Conservation (phyloP, 768 basidiomycete genomes). For the Serendipita vermifera region DNA sequence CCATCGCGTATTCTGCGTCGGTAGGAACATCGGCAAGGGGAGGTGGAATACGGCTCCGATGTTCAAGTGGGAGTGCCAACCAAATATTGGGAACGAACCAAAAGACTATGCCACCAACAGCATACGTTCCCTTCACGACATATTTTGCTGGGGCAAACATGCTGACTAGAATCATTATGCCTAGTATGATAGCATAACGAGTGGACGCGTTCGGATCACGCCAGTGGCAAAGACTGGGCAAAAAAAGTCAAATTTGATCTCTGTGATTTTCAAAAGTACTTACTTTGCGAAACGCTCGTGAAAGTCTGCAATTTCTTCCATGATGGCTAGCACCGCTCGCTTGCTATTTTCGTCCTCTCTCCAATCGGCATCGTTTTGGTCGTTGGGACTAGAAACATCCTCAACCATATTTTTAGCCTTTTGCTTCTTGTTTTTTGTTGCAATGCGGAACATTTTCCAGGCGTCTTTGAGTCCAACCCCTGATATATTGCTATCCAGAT, state of each 20-base stretch:
- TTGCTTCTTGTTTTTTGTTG: conserved; percentile 27
- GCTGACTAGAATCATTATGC: conserved; percentile 29
- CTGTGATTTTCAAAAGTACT: conserved; percentile 14
- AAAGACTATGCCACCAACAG: conserved; percentile 38
- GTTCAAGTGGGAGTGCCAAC: conserved; percentile 35
- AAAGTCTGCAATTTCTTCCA: conserved; percentile 43
- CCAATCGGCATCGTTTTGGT: conserved; percentile 24
- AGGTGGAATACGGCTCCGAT: conserved; percentile 35
- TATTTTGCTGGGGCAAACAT: conserved; percentile 38
- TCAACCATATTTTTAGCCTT: conserved; percentile 20
- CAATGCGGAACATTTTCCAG: conserved; percentile 38
- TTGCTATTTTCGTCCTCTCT: conserved; percentile 33
- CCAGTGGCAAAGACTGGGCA: conserved; percentile 52
- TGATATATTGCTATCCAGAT: conserved; percentile 34
- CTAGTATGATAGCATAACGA: conserved; percentile 31
- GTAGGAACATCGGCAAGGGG: conserved; percentile 44
- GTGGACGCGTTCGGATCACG: conserved; percentile 39
- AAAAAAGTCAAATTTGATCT: conserved; percentile 4
- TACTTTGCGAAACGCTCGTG: conserved; percentile 57
- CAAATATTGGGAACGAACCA: conserved; percentile 53
- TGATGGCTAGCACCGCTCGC: conserved; percentile 27
- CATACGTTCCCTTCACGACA: conserved; percentile 35
- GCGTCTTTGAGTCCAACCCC: conserved; percentile 36
- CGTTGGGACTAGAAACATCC: conserved; percentile 23
- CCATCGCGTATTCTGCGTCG: conserved; percentile 59